A percentile compares a stretch with the other conserved stretches of the same genome.
Conservation (phyloP, 2,329 filamentous ascomycete species). For the Talaromyces atroroseus region DNA sequence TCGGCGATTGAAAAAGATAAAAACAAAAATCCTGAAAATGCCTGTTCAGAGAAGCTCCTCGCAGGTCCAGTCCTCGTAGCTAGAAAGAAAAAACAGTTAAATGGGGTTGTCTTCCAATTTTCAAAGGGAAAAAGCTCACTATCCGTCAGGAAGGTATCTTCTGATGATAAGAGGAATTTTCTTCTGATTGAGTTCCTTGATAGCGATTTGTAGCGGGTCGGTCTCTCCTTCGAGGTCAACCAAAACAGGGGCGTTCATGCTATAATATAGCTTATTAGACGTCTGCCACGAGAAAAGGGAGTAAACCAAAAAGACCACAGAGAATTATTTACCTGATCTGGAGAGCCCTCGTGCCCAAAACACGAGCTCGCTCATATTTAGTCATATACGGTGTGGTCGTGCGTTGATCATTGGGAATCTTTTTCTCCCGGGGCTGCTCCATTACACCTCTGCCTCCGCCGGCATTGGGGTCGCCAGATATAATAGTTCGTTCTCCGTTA, state of each 20-base stretch:
- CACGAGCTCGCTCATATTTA: slow-evolving; percentile 93
- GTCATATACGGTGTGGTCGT: slow-evolving; percentile 98
- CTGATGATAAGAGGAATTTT: slow-evolving; percentile 96
- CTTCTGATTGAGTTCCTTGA: slow-evolving; percentile 96
- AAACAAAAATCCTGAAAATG: slow-evolving; percentile 18
- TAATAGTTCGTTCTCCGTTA: slow-evolving; percentile 38
- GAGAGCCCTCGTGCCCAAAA: slow-evolving; percentile 84
- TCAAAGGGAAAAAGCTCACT: slow-evolving; percentile 53
- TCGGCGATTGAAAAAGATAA: slow-evolving; percentile 12
- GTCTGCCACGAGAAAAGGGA: neutral
- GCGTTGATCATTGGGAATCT: slow-evolving; percentile 80
- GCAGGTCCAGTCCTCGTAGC: slow-evolving; percentile 98
- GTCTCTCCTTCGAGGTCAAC: slow-evolving; percentile 97
- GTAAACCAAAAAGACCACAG: neutral
- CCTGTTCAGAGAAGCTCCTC: slow-evolving; percentile 69
- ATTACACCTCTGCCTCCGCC: slow-evolving; percentile 49
- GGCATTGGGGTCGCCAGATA: slow-evolving; percentile 50
- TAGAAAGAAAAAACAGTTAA: slow-evolving; percentile 30
- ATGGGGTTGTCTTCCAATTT: neutral
- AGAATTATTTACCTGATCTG: slow-evolving; percentile 73
- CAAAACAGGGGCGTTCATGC: slow-evolving; percentile 95
- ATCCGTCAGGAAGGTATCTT: slow-evolving; percentile 94
- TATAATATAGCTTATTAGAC: slow-evolving; percentile 33
- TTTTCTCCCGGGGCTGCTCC: slow-evolving; percentile 65
- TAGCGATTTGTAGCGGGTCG: slow-evolving; percentile 92